Evolutionary conservation across 129 eudicot genomes (phyloP), one percentile per base, ranked within the genome.

Genomic region (Gnaphalium uliginosum): DNA sequence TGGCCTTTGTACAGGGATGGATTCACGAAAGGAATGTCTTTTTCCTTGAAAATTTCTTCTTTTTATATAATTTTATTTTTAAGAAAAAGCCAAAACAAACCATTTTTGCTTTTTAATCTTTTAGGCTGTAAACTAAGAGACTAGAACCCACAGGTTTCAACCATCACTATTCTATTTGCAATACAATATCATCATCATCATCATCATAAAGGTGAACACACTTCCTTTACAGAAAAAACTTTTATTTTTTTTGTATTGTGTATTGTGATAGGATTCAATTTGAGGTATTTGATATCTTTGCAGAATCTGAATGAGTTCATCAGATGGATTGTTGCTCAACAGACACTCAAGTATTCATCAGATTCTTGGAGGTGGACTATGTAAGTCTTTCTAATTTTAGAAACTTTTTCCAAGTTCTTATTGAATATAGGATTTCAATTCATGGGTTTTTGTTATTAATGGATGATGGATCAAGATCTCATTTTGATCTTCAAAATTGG

Each of bases 281-380:
- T 67, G 29, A 51, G 71, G 69, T 80, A 21, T 65, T 79, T 75
- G 77, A 67, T 39, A 69, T 63, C 25, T 75, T 66, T 64, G 37
- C 56, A 63, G 79, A 81, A 37, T 72, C 75, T 65, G 68, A 46
- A 89, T 89, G 96, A 84, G 48, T 76, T 90, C 92, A 48, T 86
- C 90, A 18, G 84, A 90, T 83, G 86, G 81, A 74, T 67, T 67
- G 6, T 73, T 88, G 90, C 85, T 93, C 68, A 75, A 79, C 82
- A 81, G 95, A 82, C 84, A 81, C 24, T 80, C 82, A 81, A 81
- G 77, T 70, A 80, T 89, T 83, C 96, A 90, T 90, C 82, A 88
- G 83, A 80, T 83, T 71, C 92, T 93, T 79, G 98, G 98, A 61
- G 96, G 85, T 24, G 90, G 96, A 21, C 68, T 82, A 26, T 83